Percentiles rank a stretch among this genome's conserved stretches.
Conservation (phyloP, 148 eudicot species). For the Camellia granthamiana region DNA sequence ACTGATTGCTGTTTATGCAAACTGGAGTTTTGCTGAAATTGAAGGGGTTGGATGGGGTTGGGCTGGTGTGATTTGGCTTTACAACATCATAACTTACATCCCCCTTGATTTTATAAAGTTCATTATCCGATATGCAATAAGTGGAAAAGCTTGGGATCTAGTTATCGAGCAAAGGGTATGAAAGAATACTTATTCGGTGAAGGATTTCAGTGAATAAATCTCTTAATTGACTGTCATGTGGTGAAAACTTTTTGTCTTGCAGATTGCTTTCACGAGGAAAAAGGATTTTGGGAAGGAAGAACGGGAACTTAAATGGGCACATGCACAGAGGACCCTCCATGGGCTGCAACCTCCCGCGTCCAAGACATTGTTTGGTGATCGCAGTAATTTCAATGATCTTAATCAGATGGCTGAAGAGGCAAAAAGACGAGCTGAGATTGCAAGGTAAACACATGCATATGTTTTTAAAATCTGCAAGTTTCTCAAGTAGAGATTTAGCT, state of each 20-base stretch:
- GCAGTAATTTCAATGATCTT: slow-evolving; percentile 47
- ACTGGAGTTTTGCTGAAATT: slow-evolving; percentile 45
- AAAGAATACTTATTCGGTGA: background rate
- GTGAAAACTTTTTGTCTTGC: background rate
- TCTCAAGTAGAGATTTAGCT: no score
- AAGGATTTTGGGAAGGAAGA: slow-evolving; percentile 68
- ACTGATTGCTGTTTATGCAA: slow-evolving; percentile 43
- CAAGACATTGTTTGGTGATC: slow-evolving; percentile 35
- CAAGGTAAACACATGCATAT: slow-evolving; percentile 37
- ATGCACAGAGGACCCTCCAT: slow-evolving; percentile 63
- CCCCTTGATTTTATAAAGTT: slow-evolving; percentile 47
- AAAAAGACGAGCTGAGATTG: slow-evolving; percentile 65
- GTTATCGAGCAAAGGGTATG: slow-evolving; percentile 44
- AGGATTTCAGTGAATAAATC: background rate
- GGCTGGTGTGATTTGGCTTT: slow-evolving; percentile 53
- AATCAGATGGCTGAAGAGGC: slow-evolving; percentile 69
- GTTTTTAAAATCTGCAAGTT: background rate
- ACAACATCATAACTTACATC: slow-evolving; percentile 33
- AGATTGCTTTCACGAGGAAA: slow-evolving; percentile 72
- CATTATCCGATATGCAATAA: slow-evolving; percentile 35
- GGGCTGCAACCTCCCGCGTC: slow-evolving; percentile 53
- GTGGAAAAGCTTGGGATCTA: slow-evolving; percentile 47
- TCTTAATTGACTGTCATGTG: background rate
- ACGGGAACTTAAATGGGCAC: slow-evolving; percentile 71
- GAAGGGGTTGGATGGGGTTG: slow-evolving; percentile 48